Evolutionary conservation across 148 eudicot genomes (phyloP).

Genomic region (Vaccinium macrocarpon): DNA sequence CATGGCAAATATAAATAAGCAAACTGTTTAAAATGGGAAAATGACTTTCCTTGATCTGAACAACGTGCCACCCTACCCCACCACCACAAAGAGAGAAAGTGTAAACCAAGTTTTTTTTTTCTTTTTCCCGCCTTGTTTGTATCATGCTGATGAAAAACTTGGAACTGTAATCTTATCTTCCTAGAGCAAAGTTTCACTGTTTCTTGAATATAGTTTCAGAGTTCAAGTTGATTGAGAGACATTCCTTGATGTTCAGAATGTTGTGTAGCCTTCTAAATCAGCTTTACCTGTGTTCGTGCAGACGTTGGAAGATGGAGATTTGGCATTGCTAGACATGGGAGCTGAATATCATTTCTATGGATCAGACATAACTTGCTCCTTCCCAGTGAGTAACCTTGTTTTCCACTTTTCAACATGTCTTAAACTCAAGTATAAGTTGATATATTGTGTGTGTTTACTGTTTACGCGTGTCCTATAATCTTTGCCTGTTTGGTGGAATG

Average conservation of each 20-base stretch:
- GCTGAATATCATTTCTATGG: constrained; percentile 98
- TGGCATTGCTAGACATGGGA: constrained; percentile 97
- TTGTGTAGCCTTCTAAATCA: neutral
- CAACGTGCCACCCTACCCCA: neutral
- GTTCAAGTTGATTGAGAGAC: constrained; percentile 3
- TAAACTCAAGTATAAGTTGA: neutral
- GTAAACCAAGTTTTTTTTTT: neutral
- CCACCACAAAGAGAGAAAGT: neutral
- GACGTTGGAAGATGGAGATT: constrained; percentile 79
- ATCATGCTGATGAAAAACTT: constrained; percentile 11
- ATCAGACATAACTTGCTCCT: constrained; percentile 95
- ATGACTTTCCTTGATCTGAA: neutral
- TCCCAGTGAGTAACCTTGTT: constrained; percentile 54
- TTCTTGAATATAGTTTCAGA: neutral
- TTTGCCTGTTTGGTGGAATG: neutral
- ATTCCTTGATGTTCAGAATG: neutral
- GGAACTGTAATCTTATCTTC: neutral
- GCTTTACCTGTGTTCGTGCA: constrained; percentile 26
- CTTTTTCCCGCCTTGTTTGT: too few species aligned
- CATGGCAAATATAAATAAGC: constrained; percentile 1
- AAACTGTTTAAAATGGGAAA: neutral
- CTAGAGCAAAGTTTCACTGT: neutral
- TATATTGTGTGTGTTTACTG: neutral
- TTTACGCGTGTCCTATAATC: neutral
- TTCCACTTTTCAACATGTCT: constrained; percentile 3